These are phyloP conservation scores for Magnolia sinica DNA, from an alignment of 164 flowering plant species.

Conservation along the genomic window DNA sequence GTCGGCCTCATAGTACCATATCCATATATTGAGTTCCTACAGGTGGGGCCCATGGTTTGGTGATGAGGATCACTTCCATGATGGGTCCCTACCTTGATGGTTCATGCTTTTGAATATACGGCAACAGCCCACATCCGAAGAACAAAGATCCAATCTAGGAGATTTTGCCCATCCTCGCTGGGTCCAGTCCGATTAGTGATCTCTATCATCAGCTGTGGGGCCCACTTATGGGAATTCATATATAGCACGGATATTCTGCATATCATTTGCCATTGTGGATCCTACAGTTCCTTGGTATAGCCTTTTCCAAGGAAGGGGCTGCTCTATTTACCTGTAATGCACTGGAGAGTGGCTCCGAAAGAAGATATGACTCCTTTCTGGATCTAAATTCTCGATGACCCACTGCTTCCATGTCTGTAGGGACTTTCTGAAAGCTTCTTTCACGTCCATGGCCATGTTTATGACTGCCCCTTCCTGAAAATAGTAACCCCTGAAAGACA, in stretches of 20 bases:
- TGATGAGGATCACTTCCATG: background rate
- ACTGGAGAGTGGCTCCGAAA: slow-evolving; percentile 65
- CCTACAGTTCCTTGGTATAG: background rate
- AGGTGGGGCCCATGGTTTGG: background rate
- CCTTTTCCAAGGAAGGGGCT: background rate
- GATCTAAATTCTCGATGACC: slow-evolving; percentile 33
- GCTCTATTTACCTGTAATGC: slow-evolving; percentile 52
- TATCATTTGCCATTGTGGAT: background rate
- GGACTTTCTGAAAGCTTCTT: slow-evolving; percentile 29
- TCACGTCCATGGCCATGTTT: slow-evolving; percentile 23
- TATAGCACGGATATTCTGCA: background rate
- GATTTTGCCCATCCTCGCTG: background rate
- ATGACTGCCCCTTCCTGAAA: slow-evolving; percentile 30
- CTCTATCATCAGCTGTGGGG: background rate
- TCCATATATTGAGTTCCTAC: background rate
- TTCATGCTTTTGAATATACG: background rate
- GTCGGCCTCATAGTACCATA: no score
- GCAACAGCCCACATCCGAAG: no score
- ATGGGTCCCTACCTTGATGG: background rate
- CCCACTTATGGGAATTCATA: background rate
- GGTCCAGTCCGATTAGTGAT: background rate
- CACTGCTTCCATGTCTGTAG: slow-evolving; percentile 61
- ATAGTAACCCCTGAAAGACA: slow-evolving; percentile 44
- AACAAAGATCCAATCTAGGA: background rate
- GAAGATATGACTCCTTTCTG: slow-evolving; percentile 39